Conservation (phyloP, 495 filamentous ascomycete genomes). For the Penicillium argentinense region DNA sequence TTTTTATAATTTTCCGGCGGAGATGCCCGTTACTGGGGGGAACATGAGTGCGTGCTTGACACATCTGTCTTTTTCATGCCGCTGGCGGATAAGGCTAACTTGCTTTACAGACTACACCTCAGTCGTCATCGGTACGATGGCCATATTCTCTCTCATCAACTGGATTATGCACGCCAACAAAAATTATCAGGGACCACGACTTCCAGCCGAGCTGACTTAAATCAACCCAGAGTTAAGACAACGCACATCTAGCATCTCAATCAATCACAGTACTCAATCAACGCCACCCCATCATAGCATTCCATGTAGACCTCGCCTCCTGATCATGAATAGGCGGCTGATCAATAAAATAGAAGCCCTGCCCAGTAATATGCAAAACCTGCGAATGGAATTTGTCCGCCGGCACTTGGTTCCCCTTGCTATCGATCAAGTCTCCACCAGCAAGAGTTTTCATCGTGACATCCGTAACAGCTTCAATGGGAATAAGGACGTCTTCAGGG, state of each 20-base stretch:
- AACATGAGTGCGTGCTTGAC: constrained; percentile 23
- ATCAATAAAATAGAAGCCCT: constrained; percentile 17
- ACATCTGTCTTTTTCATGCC: too few relatives aligned
- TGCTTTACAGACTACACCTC: constrained; percentile 15
- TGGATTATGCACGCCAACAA: constrained; percentile 11
- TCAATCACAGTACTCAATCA: neutral
- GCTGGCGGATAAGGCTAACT: too few relatives aligned
- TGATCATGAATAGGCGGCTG: constrained; percentile 6
- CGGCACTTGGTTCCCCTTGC: constrained; percentile 5
- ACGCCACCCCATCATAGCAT: constrained; percentile 6
- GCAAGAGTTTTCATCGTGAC: constrained; percentile 7
- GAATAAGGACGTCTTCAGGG: constrained; percentile 6
- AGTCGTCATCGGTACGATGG: constrained; percentile 11
- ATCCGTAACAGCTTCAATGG: constrained; percentile 5
- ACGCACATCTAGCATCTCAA: too few relatives aligned
- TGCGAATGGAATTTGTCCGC: constrained; percentile 9
- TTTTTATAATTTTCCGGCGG: constrained; percentile 20
- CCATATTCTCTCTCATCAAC: constrained; percentile 7
- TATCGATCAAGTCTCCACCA: constrained; percentile 15
- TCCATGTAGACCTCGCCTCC: neutral
- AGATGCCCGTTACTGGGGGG: constrained; percentile 10
- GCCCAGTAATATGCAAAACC: constrained; percentile 14
- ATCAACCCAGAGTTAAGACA: neutral
- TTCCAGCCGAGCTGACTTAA: constrained; percentile 2
- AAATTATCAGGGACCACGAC: constrained; percentile 13